phyloP scores from a whole-genome alignment of 2,329 filamentous ascomycete genomes.

The Phialophora tarda region DNA sequence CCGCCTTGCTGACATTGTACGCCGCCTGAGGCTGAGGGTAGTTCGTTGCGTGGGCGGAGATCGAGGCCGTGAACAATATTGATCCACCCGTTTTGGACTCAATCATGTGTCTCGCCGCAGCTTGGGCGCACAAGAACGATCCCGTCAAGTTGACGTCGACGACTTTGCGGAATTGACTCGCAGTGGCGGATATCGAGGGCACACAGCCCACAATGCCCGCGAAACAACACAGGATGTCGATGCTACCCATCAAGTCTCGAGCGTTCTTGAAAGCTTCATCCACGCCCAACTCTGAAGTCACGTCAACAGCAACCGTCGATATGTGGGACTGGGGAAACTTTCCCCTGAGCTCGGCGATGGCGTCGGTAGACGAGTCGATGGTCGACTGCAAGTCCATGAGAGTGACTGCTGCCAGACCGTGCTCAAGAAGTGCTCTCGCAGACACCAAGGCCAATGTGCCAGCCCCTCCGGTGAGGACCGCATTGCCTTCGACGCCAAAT shows the following conservation, averaged over 20 bases:
- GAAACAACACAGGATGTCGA: slow-evolving; percentile 63
- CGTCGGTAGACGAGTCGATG: slow-evolving; percentile 44
- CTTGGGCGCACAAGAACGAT: slow-evolving; percentile 72
- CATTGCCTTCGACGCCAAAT: slow-evolving; percentile 44
- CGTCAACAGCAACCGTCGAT: slow-evolving; percentile 60
- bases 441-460: slow-evolving; percentile 66
- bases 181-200: slow-evolving; percentile 64
- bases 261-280: slow-evolving; percentile 51
- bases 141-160: slow-evolving; percentile 76
- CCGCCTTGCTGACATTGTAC: slow-evolving; percentile 76
- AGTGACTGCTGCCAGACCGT: slow-evolving; percentile 64
- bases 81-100: slow-evolving; percentile 67
- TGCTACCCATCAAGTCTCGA: slow-evolving; percentile 40
- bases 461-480: slow-evolving; percentile 66
- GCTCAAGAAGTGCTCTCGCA: slow-evolving; percentile 69
- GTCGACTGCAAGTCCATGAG: slow-evolving; percentile 65
- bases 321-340: slow-evolving; percentile 64
- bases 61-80: slow-evolving; percentile 69
- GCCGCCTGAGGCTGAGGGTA: slow-evolving; percentile 67
- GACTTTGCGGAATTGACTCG: slow-evolving; percentile 65
- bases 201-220: slow-evolving; percentile 71
- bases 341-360: slow-evolving; percentile 54
- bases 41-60: slow-evolving; percentile 61
- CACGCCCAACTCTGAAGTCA: slow-evolving; percentile 59
- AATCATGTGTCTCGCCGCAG: slow-evolving; percentile 55